Percentiles rank a stretch among this genome's conserved stretches.
These are phyloP conservation scores for Zalerion maritima DNA, from an alignment of 495 filamentous ascomycete species.

Conservation along the genomic window DNA sequence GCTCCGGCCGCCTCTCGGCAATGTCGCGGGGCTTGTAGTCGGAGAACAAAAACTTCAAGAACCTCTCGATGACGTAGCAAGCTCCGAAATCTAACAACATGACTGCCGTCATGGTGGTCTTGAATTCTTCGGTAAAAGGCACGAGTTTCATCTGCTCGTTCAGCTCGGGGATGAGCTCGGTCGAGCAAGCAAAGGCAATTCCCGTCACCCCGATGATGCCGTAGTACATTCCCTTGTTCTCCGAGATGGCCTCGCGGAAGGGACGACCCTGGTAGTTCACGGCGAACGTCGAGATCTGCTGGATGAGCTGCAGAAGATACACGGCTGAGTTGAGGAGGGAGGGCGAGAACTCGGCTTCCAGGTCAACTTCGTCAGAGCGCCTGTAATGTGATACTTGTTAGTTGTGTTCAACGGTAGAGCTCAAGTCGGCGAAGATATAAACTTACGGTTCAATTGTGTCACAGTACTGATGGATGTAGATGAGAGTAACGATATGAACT, in stretches of 20 bases:
- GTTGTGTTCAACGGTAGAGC: slow-evolving; percentile 5
- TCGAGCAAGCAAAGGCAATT: slow-evolving; percentile 90
- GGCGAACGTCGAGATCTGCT: slow-evolving; percentile 97
- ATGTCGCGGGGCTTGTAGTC: slow-evolving; percentile 94
- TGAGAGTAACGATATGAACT: slow-evolving; percentile 82
- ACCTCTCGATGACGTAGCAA: slow-evolving; percentile 81
- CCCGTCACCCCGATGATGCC: slow-evolving; percentile 77
- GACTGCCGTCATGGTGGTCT: slow-evolving; percentile 62
- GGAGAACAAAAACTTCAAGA: slow-evolving; percentile 73
- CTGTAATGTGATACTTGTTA: slow-evolving; percentile 28
- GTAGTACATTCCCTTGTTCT: slow-evolving; percentile 97
- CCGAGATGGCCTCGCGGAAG: slow-evolving; percentile 87
- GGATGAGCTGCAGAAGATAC: slow-evolving; percentile 95
- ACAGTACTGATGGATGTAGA: slow-evolving; percentile 87
- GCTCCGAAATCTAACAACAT: slow-evolving; percentile 85
- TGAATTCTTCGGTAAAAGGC: slow-evolving; percentile 85
- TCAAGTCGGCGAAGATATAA: neutral
- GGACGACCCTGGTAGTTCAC: slow-evolving; percentile 99
- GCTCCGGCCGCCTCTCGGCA: slow-evolving; percentile 69
- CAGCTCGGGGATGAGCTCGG: slow-evolving; percentile 88
- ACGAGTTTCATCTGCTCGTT: slow-evolving; percentile 89
- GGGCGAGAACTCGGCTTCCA: slow-evolving; percentile 89
- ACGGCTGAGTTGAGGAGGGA: slow-evolving; percentile 93
- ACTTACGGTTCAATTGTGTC: slow-evolving; percentile 69
- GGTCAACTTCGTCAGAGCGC: slow-evolving; percentile 59